These are phyloP conservation scores for Nakazawaea wickerhamii DNA, from an alignment of 805 yeast species.

Conservation along the genomic window DNA sequence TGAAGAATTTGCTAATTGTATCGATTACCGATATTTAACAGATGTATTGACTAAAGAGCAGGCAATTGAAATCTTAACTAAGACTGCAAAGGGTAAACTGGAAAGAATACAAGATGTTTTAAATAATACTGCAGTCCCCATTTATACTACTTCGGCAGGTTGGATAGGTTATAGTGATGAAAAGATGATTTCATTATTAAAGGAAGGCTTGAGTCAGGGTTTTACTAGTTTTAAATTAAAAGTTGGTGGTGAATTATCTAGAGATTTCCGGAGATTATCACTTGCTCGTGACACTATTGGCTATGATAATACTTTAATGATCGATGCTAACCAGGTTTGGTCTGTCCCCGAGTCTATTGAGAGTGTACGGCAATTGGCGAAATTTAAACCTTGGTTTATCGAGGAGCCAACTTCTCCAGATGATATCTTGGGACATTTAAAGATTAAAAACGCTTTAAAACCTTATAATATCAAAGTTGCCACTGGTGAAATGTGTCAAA, in stretches of 20 bases:
- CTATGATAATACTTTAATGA: constrained; percentile 25
- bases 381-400: constrained; percentile 21
- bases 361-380: constrained; percentile 18
- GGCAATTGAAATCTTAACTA: constrained; percentile 28
- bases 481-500: constrained; percentile 23
- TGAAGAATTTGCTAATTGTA: constrained; percentile 33
- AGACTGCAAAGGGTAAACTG: constrained; percentile 26
- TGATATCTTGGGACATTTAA: constrained; percentile 20
- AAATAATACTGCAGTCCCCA: constrained; percentile 33
- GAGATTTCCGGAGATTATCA: constrained; percentile 30
- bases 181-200: constrained; percentile 29
- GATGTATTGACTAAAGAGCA: constrained; percentile 39
- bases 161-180: constrained; percentile 39
- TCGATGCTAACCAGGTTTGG: constrained; percentile 24
- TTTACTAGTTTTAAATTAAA: constrained; percentile 36
- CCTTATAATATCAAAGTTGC: constrained; percentile 20
- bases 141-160: constrained; percentile 41
- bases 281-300: constrained; percentile 37
- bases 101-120: constrained; percentile 28
- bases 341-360: constrained; percentile 22
- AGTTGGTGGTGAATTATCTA: constrained; percentile 33
- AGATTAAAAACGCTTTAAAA: constrained; percentile 19
- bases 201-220: constrained; percentile 31
- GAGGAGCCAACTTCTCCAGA: constrained; percentile 24
- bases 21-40: constrained; percentile 37